A percentile compares a stretch with the other conserved stretches of the same genome.
These are phyloP conservation scores for Lithocarpus polystachyus DNA, from an alignment of 306 rosid species.

Conservation along the genomic window DNA sequence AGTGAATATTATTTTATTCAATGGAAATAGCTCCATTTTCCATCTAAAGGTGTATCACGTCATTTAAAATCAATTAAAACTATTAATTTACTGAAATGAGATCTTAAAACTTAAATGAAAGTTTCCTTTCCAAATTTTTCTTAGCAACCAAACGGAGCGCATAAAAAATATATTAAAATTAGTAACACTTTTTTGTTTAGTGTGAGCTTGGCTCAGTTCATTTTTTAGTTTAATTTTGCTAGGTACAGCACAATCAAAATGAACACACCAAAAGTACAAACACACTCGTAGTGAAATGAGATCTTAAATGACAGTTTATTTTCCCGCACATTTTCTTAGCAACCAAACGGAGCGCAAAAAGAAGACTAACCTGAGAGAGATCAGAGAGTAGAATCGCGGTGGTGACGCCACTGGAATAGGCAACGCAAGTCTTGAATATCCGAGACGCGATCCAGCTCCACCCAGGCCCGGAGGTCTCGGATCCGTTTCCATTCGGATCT, in stretches of 20 bases:
- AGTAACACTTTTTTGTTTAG: neutral
- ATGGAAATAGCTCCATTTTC: no score
- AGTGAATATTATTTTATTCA: no score
- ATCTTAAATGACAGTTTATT: neutral
- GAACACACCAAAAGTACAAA: no score
- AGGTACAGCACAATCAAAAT: no score
- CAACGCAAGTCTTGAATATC: slow-evolving; percentile 68
- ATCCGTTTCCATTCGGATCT: slow-evolving; percentile 35
- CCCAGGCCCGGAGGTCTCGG: slow-evolving; percentile 39
- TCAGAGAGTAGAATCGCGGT: slow-evolving; percentile 85
- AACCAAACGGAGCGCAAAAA: neutral
- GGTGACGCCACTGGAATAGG: slow-evolving; percentile 87
- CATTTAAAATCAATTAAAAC: neutral
- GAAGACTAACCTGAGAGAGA: slow-evolving; percentile 55
- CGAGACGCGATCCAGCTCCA: slow-evolving; percentile 84
- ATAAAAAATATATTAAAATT: neutral
- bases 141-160: neutral
- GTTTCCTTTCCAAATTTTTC: neutral
- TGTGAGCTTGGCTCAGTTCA: neutral
- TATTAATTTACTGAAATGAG: neutral
- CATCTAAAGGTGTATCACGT: no score
- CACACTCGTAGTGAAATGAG: no score
- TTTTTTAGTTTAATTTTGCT: no score
- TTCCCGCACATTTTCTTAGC: neutral
- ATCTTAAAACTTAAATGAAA: no score